Percentiles rank a stretch among this genome's conserved stretches.
Conservation (phyloP, 208 protist species). For the Acanthamoeba culbertsoni region DNA sequence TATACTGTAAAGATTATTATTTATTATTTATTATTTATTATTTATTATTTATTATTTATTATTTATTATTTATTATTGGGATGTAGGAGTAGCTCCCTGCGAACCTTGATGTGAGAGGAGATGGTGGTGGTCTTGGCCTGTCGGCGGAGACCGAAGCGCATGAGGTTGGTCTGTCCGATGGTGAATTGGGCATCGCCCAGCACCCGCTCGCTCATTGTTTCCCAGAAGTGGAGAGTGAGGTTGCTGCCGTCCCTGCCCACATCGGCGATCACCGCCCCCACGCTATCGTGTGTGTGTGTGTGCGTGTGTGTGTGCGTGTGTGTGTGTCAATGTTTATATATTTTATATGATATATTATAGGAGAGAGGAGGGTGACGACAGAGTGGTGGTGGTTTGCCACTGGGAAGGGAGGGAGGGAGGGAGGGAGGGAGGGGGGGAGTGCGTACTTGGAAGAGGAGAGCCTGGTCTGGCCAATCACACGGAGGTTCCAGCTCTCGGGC, state of each 20-base stretch:
- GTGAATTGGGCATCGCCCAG: constrained; percentile 52
- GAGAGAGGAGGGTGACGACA: too few relatives aligned
- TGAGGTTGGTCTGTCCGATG: neutral
- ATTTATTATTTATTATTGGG: neutral
- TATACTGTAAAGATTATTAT: too few relatives aligned
- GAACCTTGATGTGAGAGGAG: constrained; percentile 31
- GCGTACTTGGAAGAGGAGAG: constrained; percentile 28
- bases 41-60: too few relatives aligned
- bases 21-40: too few relatives aligned
- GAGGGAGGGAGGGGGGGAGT: too few relatives aligned
- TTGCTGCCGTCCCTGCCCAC: neutral
- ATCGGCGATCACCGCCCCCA: neutral
- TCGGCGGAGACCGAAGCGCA: neutral
- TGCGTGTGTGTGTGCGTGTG: too few relatives aligned
- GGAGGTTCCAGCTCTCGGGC: constrained; percentile 16
- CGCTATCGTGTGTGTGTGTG: neutral
- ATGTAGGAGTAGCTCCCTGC: neutral
- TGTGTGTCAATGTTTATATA: too few relatives aligned
- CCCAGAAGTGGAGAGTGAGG: constrained; percentile 19
- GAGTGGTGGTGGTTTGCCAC: too few relatives aligned
- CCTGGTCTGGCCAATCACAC: neutral
- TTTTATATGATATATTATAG: too few relatives aligned
- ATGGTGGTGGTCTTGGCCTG: constrained; percentile 33
- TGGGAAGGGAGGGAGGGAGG: too few relatives aligned
- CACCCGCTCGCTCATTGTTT: constrained; percentile 15